Base-by-base conservation (phyloP, 768 basidiomycete genomes). In the Macrolepiota albuminosa region DNA sequence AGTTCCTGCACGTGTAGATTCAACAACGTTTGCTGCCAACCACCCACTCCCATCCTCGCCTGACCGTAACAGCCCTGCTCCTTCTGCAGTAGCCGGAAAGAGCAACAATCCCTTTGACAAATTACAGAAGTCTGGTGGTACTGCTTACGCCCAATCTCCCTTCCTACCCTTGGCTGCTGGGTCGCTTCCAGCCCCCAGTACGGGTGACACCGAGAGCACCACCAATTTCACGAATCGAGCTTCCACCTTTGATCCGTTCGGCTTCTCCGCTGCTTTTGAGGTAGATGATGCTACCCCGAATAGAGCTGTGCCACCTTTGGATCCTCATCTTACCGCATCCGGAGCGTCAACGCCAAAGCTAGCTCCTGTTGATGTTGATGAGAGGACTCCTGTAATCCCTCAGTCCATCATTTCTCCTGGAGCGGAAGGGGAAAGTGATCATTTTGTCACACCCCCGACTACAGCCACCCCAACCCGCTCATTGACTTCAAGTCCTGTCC, bases 101-200 rank as follows among this genome's bases (percentile, higher is more conserved):
- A 94, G 91, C 67, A 96, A 89, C 68, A 98, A 98, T 70, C 95
- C 95, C 4, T 98, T 98, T 68, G 94, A 92, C 60, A 78, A 88
- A 49, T 71, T 95, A 34, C 76, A 78, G 1, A 78, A 80, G 75
- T 71, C 78, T 40, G 72, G 76, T 29, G 79, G 75, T 50, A 70
- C 70, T 16, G 76, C 78, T 54, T 82, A 82, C 37, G 78, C 86
- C 1, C 80, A 82, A 60, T 87, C 87, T 0, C 86, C 87, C 1
- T 87, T 87, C 70, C 69, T 81, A 54, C 75, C 85, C 0, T 81
- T 85, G 64, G 68, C 76, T 33, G 69, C 73, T 60, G 57, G 73
- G 24, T 64, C 78, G 4, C 56, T 71, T 1, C 70, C 81, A 14
- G 29, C 51, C 8, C 24, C 56, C 13, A 59, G 48, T 57, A 40